Evolutionary conservation across 805 yeast species (phyloP).

Genomic region (Starmerella ratchasimensis): DNA sequence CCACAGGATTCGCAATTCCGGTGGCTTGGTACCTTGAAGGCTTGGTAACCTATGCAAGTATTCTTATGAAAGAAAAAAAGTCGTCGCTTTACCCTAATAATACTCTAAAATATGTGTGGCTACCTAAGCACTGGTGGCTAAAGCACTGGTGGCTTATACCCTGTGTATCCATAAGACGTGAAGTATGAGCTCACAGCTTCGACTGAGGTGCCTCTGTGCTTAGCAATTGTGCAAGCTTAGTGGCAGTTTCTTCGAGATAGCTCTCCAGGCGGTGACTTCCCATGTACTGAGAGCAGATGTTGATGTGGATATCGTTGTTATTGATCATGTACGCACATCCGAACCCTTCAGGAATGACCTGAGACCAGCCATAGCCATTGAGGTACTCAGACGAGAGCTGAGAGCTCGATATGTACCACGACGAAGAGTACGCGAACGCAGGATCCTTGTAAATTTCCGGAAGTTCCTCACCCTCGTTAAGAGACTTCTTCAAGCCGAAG

Average conservation of each 20-base stretch:
- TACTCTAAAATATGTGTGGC: too few species aligned
- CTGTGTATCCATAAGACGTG: not conserved
- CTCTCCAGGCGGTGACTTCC: slow-evolving; percentile 37
- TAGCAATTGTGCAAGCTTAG: slow-evolving; percentile 61
- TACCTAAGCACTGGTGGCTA: too few species aligned
- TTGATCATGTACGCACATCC: slow-evolving; percentile 91
- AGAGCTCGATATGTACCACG: slow-evolving; percentile 82
- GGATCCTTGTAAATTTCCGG: slow-evolving; percentile 68
- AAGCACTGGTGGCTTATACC: too few species aligned
- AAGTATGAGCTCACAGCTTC: slow-evolving; percentile 24
- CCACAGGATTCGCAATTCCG: too few species aligned
- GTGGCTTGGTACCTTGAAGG: too few species aligned
- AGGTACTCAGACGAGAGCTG: slow-evolving; percentile 75
- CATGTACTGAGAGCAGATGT: slow-evolving; percentile 60
- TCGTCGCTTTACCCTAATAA: too few species aligned
- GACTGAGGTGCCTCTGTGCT: slow-evolving; percentile 25
- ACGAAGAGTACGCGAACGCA: slow-evolving; percentile 55
- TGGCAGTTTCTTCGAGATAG: slow-evolving; percentile 64
- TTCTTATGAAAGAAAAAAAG: too few species aligned
- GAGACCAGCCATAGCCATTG: slow-evolving; percentile 92
- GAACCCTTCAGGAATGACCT: slow-evolving; percentile 84
- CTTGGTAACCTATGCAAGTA: too few species aligned
- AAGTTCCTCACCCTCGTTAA: slow-evolving; percentile 39
- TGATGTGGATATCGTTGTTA: slow-evolving; percentile 71
- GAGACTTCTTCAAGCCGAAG: slow-evolving; percentile 69